These are phyloP conservation scores for Coleophoma eucalyptorum DNA, from an alignment of 2,329 filamentous ascomycete genomes.

Conservation along the genomic window DNA sequence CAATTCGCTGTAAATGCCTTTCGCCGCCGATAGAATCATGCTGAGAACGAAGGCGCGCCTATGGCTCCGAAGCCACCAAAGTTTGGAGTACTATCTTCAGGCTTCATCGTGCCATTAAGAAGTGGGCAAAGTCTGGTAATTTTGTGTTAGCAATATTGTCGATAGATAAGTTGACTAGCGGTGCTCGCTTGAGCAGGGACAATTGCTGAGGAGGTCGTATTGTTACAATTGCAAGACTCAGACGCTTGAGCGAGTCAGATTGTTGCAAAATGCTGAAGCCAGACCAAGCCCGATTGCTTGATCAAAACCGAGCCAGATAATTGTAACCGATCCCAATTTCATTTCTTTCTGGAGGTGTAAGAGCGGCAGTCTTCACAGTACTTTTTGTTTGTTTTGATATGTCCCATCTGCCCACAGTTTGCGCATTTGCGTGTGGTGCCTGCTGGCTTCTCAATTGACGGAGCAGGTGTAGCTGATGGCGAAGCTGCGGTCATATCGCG, in stretches of 20 bases:
- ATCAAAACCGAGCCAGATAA: too few species aligned
- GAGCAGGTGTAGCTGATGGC: conserved; percentile 39
- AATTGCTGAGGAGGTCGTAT: not conserved
- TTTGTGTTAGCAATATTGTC: conserved; percentile 18
- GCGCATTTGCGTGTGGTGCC: conserved; percentile 90
- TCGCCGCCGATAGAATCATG: not conserved
- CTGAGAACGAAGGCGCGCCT: conserved; percentile 12
- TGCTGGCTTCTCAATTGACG: conserved; percentile 45
- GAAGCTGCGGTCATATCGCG: conserved; percentile 31
- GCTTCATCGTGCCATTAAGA: conserved; percentile 77
- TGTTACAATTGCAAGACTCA: not conserved
- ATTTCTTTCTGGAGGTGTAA: not conserved
- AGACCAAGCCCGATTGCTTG: too few species aligned
- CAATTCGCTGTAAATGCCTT: too few species aligned
- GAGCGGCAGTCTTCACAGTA: conserved; percentile 35
- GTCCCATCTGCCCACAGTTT: conserved; percentile 93
- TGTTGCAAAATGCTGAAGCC: too few species aligned
- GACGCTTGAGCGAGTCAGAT: too few species aligned
- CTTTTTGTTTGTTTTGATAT: conserved; percentile 99
- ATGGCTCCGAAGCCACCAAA: conserved; percentile 53
- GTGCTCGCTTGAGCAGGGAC: conserved; percentile 7
- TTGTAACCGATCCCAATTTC: too few species aligned
- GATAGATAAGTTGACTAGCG: not conserved
- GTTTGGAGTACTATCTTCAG: conserved; percentile 49
- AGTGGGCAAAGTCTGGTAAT: conserved; percentile 70